These are phyloP conservation scores for Schizosaccharomyces cryophilus DNA, from an alignment of 805 yeast species.

Conservation along the genomic window DNA sequence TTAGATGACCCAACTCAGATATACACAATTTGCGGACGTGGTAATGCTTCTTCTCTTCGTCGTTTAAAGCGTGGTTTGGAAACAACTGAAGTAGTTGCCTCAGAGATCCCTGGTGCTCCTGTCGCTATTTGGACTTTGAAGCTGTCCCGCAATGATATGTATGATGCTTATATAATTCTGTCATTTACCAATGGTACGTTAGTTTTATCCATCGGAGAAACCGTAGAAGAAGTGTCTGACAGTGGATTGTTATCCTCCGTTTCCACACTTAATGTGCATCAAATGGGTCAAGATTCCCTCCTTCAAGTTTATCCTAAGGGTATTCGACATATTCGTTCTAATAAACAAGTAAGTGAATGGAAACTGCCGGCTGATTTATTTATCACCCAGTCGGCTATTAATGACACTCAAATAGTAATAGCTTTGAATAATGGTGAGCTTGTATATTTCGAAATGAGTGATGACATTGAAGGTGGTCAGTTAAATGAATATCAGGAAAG, in stretches of 20 bases:
- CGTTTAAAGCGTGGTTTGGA: conserved; percentile 32
- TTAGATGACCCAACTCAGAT: conserved; percentile 17
- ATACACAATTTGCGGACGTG: conserved; percentile 20
- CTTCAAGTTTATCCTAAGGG: conserved; percentile 56
- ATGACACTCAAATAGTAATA: conserved; percentile 41
- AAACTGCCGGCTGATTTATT: conserved; percentile 53
- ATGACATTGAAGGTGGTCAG: conserved; percentile 29
- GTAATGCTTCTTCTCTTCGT: conserved; percentile 22
- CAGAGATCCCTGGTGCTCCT: conserved; percentile 50
- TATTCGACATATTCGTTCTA: conserved; percentile 28
- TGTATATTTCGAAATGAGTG: conserved; percentile 48
- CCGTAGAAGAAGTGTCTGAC: conserved; percentile 47
- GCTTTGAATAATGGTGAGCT: conserved; percentile 51
- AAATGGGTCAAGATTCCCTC: conserved; percentile 36
- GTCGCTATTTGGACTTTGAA: conserved; percentile 40
- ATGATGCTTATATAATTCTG: conserved; percentile 41
- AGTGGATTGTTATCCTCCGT: conserved; percentile 33
- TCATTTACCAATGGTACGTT: conserved; percentile 43
- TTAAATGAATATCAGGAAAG: conserved; percentile 47
- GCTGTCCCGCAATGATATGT: conserved; percentile 19
- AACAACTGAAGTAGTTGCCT: conserved; percentile 37
- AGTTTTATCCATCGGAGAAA: conserved; percentile 55
- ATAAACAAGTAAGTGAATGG: conserved; percentile 36
- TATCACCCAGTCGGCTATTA: conserved; percentile 34
- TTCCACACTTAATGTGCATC: conserved; percentile 43